Evolutionary conservation across 305 asterid species (phyloP), one percentile per base, ranked within the genome.

Genomic region (Fraxinus greggii): DNA sequence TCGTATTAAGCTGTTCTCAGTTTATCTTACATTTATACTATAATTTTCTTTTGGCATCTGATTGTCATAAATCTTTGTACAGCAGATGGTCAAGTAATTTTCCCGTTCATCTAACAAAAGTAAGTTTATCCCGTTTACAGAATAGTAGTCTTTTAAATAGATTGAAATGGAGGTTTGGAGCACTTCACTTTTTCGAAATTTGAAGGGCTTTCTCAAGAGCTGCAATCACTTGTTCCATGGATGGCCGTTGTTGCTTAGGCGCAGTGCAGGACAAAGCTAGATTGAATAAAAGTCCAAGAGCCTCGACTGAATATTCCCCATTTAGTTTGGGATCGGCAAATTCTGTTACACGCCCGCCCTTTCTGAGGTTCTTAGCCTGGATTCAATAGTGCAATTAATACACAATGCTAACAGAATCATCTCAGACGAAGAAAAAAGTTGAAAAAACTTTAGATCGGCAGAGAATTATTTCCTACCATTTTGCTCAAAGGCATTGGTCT

Each of bases 311-410:
- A 86, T 86, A 92, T 7, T 91, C 89, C 67, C 91, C 93, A 23
- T 84, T 74, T 23, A 94, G 90, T 82, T 88, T 94, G 24, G 88
- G 89, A 89, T 94, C 98, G 19, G 93, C 97, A 85, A 93, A 93
- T 75, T 92, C 91, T 15, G 84, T 78, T 82, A 91, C 54, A 24
- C 85, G 91, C 79, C 93, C 93, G 59, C 89, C 93, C 45, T 85
- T 90, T 4, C 84, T 88, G 69, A 93, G 48, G 35, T 79, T 89
- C 63, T 84, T 92, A 31, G 97, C 98, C 98, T 93, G 87, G 83
- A 81, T 24, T 17, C 35, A 61, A 3, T 32, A 19, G 35, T 61
- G 72, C 35, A 29, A 31, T 45, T 35, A 45, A 78, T 17, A 23
- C 54, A 56, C 19, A 33, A 28, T 38, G 19, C 0, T 40, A 78